Percentiles rank a stretch among this genome's conserved stretches.
Conservation (phyloP, 805 yeast genomes). For the Debaryomyces castellii region DNA sequence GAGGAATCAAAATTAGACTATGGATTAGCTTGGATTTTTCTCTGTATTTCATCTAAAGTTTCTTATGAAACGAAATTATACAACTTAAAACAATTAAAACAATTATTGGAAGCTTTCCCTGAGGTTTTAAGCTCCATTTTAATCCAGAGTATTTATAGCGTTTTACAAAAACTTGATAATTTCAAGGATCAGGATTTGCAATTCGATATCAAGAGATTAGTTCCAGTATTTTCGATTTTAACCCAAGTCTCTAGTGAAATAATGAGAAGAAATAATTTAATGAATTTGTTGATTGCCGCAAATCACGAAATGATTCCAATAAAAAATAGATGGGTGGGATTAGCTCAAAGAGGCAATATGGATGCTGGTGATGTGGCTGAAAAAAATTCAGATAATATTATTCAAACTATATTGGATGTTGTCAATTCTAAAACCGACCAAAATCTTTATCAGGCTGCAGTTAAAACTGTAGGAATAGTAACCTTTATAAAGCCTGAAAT, state of each 20-base stretch:
- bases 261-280: slow-evolving; percentile 17
- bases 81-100: slow-evolving; percentile 30
- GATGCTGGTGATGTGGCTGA: slow-evolving; percentile 66
- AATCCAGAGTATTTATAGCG: slow-evolving; percentile 39
- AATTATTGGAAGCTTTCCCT: slow-evolving; percentile 20
- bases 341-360: slow-evolving; percentile 52
- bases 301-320: slow-evolving; percentile 25
- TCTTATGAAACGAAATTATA: slow-evolving; percentile 30
- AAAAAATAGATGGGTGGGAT: slow-evolving; percentile 74
- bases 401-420: slow-evolving; percentile 12
- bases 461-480: slow-evolving; percentile 46
- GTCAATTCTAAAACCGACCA: slow-evolving; percentile 29
- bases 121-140: slow-evolving; percentile 41
- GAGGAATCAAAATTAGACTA: slow-evolving; percentile 18
- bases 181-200: slow-evolving; percentile 10
- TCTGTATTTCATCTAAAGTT: slow-evolving; percentile 42
- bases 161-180: slow-evolving; percentile 13
- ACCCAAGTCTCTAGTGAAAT: slow-evolving; percentile 19
- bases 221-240: slow-evolving; percentile 24
- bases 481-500: slow-evolving; percentile 61
- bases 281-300: slow-evolving; percentile 25
- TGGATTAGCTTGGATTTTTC: slow-evolving; percentile 53
- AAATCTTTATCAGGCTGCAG: slow-evolving; percentile 52
- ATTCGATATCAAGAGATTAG: slow-evolving; percentile 17
- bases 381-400: slow-evolving; percentile 19